Evolutionary conservation across 306 rosid species (phyloP).

Genomic region (Rosa lucieae): DNA sequence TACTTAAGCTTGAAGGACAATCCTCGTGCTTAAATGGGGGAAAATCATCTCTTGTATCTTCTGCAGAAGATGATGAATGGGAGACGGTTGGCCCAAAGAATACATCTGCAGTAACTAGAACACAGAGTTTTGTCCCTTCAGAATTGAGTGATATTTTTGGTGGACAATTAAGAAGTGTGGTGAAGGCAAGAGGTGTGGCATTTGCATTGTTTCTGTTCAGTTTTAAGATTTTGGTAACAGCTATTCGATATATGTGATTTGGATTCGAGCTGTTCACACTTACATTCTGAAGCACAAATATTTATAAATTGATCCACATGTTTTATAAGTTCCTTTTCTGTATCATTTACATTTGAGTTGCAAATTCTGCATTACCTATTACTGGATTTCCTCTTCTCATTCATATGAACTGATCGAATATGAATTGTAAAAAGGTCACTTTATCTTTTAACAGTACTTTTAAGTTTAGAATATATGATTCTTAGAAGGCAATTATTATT

Average conservation of each 20-base stretch:
- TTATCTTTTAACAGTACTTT: neutral
- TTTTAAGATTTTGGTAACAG: neutral
- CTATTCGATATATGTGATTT: neutral
- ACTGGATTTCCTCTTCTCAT: neutral
- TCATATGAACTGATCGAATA: neutral
- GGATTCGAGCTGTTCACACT: neutral
- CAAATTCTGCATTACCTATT: neutral
- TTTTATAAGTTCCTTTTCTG: neutral
- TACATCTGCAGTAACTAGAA: slow-evolving; percentile 93
- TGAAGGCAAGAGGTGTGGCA: slow-evolving; percentile 67
- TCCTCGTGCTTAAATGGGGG: slow-evolving; percentile 47
- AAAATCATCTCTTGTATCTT: slow-evolving; percentile 68
- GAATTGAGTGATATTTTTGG: slow-evolving; percentile 82
- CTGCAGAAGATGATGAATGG: slow-evolving; percentile 93
- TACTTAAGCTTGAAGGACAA: slow-evolving; percentile 75
- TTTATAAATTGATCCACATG: neutral
- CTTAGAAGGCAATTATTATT: neutral
- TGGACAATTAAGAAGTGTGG: slow-evolving; percentile 79
- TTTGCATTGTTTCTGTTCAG: slow-evolving; percentile 6
- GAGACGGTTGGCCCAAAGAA: slow-evolving; percentile 95
- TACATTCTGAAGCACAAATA: neutral
- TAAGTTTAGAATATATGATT: neutral
- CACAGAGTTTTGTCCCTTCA: slow-evolving; percentile 81
- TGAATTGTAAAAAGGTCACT: neutral
- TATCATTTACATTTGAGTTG: neutral